phyloP scores from a whole-genome alignment of 148 eudicot species.

The Rhododendron mucronatum region DNA sequence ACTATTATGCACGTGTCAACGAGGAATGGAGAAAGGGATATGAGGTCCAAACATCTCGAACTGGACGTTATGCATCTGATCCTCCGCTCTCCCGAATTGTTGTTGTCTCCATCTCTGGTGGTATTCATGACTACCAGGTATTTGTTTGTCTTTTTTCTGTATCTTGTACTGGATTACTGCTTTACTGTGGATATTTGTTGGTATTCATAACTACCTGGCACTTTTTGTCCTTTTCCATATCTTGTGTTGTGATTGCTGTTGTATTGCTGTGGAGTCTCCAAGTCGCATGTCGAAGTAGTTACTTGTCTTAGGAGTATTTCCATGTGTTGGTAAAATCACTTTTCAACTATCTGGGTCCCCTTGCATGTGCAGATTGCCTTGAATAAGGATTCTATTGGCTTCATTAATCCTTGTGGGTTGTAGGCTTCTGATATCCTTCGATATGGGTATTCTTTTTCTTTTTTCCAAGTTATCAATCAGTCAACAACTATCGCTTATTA shows the following conservation, averaged over 20 bases:
- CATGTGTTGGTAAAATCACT: background rate
- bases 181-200: conserved; percentile 50
- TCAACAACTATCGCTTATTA: background rate
- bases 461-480: background rate
- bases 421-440: background rate
- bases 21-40: conserved; percentile 83
- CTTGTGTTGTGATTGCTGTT: background rate
- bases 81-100: conserved; percentile 63
- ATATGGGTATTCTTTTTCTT: background rate
- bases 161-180: background rate
- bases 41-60: conserved; percentile 51
- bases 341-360: background rate
- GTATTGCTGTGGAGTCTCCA: background rate
- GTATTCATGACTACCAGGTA: conserved; percentile 96
- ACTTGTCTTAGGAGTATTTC: background rate
- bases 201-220: conserved; percentile 89
- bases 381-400: background rate
- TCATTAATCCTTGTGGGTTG: background rate
- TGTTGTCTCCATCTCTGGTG: conserved; percentile 88
- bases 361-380: background rate
- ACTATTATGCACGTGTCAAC: conserved; percentile 70
- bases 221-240: background rate
- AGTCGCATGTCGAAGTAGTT: background rate
- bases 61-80: conserved; percentile 42
- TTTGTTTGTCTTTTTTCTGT: background rate